Evolutionary conservation across 2,329 filamentous ascomycete genomes (phyloP).

Genomic region (Neofusicoccum ribis): DNA sequence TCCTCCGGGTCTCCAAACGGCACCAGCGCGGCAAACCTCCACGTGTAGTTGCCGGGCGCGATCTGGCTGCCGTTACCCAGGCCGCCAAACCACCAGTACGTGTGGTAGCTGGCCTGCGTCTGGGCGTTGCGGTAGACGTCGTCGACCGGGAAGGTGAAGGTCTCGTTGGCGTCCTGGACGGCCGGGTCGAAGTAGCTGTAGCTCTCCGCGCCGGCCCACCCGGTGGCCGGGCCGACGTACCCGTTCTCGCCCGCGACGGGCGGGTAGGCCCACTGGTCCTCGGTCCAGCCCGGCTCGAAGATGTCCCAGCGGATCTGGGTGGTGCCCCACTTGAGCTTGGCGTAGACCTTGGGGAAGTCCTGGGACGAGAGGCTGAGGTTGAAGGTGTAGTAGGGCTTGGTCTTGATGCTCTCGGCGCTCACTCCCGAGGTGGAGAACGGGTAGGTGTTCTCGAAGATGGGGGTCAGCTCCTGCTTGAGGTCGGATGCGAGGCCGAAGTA

Average conservation of each 20-base stretch:
- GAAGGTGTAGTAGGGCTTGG: conserved; percentile 9
- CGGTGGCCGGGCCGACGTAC: conserved; percentile 31
- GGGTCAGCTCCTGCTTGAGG: conserved; percentile 20
- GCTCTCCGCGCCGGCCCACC: conserved; percentile 23
- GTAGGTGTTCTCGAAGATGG: not conserved
- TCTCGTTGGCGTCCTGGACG: conserved; percentile 27
- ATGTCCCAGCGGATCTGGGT: conserved; percentile 21
- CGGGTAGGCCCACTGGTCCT: conserved; percentile 31
- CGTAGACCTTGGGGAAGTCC: conserved; percentile 11
- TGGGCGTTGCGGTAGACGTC: conserved; percentile 23
- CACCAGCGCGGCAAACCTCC: conserved; percentile 28
- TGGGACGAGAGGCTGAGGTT: not conserved
- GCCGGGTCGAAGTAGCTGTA: conserved; percentile 24
- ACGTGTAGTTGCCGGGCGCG: conserved; percentile 27
- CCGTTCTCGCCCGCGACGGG: conserved; percentile 29
- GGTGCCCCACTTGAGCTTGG: conserved; percentile 9
- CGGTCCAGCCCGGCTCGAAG: conserved; percentile 28
- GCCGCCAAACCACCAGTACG: conserved; percentile 32
- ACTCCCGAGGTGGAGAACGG: not conserved
- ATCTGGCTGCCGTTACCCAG: conserved; percentile 31
- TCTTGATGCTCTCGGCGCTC: not conserved
- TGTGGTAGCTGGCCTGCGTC: not conserved
- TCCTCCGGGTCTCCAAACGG: conserved; percentile 28
- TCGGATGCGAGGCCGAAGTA: conserved; percentile 33
- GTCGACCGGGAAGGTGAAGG: conserved; percentile 26